These are phyloP conservation scores for Ogataea methylovora DNA, from an alignment of 805 yeast species.

Conservation along the genomic window DNA sequence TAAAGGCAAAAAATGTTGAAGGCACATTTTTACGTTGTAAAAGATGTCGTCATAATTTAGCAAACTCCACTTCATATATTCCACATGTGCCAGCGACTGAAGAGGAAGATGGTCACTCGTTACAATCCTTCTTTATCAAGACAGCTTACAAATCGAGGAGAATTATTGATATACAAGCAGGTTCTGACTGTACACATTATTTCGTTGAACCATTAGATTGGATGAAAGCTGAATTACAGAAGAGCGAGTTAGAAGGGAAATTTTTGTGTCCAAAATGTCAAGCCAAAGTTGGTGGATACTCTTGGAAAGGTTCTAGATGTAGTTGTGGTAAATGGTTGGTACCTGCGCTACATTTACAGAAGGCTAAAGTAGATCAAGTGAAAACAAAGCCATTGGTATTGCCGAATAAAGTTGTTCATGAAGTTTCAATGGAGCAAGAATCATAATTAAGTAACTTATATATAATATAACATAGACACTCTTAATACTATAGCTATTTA, in stretches of 20 bases:
- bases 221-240: slow-evolving; percentile 79
- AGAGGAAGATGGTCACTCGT: slow-evolving; percentile 39
- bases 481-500: too few species aligned
- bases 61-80: slow-evolving; percentile 53
- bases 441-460: too few species aligned
- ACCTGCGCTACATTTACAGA: slow-evolving; percentile 80
- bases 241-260: slow-evolving; percentile 80
- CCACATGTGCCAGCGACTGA: slow-evolving; percentile 53
- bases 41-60: slow-evolving; percentile 68
- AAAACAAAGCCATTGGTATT: slow-evolving; percentile 4
- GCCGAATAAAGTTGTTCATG: slow-evolving; percentile 1
- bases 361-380: slow-evolving; percentile 72
- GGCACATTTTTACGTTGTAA: slow-evolving; percentile 58
- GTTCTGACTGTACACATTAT: slow-evolving; percentile 71
- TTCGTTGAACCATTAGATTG: slow-evolving; percentile 85
- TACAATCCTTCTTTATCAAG: slow-evolving; percentile 59
- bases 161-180: slow-evolving; percentile 50
- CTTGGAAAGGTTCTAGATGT: slow-evolving; percentile 93
- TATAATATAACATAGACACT: too few species aligned
- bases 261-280: slow-evolving; percentile 79
- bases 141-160: slow-evolving; percentile 56
- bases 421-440: too few species aligned
- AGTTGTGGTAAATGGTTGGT: slow-evolving; percentile 94
- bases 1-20: slow-evolving; percentile 12
- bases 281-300: slow-evolving; percentile 82